phyloP scores from a whole-genome alignment of 2,329 filamentous ascomycete species.

The Amesomyces nigricolor region DNA sequence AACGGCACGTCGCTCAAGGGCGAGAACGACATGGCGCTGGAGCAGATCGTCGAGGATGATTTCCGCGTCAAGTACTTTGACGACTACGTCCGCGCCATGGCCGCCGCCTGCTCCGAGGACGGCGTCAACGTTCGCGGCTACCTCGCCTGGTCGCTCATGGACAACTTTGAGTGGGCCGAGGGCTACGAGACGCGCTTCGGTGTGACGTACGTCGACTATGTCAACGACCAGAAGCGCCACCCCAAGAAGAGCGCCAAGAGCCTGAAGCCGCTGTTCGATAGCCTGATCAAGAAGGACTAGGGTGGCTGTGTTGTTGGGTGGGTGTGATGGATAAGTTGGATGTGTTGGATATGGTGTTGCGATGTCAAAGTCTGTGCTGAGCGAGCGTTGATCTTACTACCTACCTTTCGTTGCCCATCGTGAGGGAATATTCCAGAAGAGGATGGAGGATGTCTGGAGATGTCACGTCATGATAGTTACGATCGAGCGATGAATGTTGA shows the following conservation, averaged over 20 bases:
- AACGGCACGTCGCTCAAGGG: constrained; percentile 81
- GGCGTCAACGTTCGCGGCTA: constrained; percentile 76
- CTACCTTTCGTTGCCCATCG: constrained; percentile 1
- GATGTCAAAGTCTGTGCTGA: neutral
- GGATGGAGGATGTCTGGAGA: neutral
- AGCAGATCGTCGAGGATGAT: constrained; percentile 71
- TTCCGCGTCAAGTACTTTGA: constrained; percentile 77
- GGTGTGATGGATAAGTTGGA: neutral
- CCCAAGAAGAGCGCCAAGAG: constrained; percentile 79
- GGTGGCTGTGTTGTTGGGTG: neutral
- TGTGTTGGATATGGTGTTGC: neutral
- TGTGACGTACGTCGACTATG: constrained; percentile 77
- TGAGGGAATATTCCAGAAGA: constrained; percentile 1
- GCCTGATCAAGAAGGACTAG: constrained; percentile 59
- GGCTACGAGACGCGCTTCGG: constrained; percentile 84
- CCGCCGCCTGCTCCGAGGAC: constrained; percentile 62
- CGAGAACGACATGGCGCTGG: constrained; percentile 68
- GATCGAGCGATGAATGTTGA: constrained; percentile 7
- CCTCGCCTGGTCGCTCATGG: constrained; percentile 79
- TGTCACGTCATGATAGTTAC: constrained; percentile 10
- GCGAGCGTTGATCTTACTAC: too few species aligned
- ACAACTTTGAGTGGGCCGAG: constrained; percentile 92
- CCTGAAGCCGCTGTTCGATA: constrained; percentile 65
- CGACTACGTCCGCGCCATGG: constrained; percentile 71
- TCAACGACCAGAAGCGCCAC: constrained; percentile 69